Conservation (phyloP, 1,284 basidiomycete species). For the Trametes hirsuta region DNA sequence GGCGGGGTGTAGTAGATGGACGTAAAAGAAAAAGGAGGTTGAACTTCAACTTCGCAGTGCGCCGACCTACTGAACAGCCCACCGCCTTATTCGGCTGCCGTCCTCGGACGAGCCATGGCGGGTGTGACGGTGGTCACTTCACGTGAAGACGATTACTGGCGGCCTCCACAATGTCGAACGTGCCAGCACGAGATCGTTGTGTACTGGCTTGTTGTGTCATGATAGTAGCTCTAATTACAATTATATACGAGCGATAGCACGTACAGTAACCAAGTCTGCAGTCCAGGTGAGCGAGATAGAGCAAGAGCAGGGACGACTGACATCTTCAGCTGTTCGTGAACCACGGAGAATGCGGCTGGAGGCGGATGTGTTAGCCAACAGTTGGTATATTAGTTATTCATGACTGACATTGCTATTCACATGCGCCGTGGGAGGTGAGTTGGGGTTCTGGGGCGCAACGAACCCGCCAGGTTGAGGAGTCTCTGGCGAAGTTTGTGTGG, state of each 20-base stretch:
- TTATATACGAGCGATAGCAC: neutral
- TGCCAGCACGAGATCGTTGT: too few relatives aligned
- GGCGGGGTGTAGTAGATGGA: neutral
- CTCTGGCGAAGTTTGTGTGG: neutral
- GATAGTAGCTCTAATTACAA: neutral
- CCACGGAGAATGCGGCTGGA: constrained; percentile 13
- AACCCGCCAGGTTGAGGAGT: constrained; percentile 15
- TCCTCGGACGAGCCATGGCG: neutral
- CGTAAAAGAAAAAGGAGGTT: neutral
- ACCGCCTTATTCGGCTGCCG: constrained; percentile 8
- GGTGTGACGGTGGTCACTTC: neutral
- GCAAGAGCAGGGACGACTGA: too few relatives aligned
- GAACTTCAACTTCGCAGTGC: neutral
- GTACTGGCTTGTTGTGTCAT: neutral
- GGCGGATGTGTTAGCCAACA: neutral
- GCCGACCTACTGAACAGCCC: neutral
- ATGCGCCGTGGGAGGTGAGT: constrained; percentile 16
- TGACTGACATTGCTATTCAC: constrained; percentile 13
- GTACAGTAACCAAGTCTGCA: neutral
- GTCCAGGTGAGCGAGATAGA: neutral
- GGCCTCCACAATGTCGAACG: neutral
- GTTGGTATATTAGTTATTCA: too few relatives aligned
- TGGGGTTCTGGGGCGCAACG: constrained; percentile 9
- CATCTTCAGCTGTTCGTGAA: neutral
- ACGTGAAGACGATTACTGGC: neutral